Percentiles rank a stretch among this genome's conserved stretches.
These are phyloP conservation scores for Solanum clarkiae DNA, from an alignment of 257 asterid genomes.

Conservation along the genomic window DNA sequence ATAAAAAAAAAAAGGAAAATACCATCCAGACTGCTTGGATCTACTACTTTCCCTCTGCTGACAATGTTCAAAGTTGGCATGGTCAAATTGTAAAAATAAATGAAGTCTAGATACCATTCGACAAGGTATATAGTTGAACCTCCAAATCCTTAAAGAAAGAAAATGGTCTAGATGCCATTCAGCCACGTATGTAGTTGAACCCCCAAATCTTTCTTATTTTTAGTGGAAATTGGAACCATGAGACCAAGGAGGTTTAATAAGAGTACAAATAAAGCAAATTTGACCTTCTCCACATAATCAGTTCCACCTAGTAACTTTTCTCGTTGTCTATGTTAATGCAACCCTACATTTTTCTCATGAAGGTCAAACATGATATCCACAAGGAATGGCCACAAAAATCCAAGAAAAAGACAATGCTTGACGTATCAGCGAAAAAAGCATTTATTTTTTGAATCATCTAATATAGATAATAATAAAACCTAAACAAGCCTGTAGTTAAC, in stretches of 20 bases:
- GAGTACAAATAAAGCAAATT: background rate
- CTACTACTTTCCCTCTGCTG: background rate
- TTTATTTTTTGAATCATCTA: background rate
- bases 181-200: background rate
- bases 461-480: background rate
- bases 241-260: background rate
- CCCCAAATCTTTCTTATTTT: background rate
- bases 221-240: background rate
- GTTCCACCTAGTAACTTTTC: background rate
- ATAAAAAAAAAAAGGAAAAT: background rate
- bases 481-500: background rate
- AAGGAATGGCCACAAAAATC: background rate
- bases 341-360: background rate
- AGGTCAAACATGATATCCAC: background rate
- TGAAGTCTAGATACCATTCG: background rate
- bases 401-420: background rate
- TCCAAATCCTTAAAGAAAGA: background rate
- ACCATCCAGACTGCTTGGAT: background rate
- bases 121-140: background rate
- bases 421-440: background rate
- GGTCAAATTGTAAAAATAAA: background rate
- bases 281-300: background rate
- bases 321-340: background rate
- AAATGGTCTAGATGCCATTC: background rate
- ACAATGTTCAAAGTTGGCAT: background rate